phyloP scores from a whole-genome alignment of 495 filamentous ascomycete genomes.

The Paragyromitra xinjiangensis region DNA sequence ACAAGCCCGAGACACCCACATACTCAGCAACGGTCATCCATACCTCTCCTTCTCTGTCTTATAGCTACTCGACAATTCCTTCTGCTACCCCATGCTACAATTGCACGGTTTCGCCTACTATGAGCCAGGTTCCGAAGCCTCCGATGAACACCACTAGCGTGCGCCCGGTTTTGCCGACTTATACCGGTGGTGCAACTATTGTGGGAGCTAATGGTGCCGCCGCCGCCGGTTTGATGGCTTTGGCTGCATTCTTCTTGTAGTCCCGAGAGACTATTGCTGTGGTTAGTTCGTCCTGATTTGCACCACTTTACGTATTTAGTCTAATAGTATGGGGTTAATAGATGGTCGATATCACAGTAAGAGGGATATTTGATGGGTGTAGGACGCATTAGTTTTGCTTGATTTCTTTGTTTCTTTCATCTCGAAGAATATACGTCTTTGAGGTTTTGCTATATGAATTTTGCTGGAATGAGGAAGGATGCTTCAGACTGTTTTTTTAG shows the following conservation, averaged over 20 bases:
- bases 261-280: not conserved
- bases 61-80: not conserved
- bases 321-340: not conserved
- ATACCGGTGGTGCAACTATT: conserved; percentile 38
- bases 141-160: conserved; percentile 16
- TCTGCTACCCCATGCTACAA: conserved; percentile 29
- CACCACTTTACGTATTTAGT: too few species aligned
- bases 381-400: not conserved
- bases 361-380: not conserved
- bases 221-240: conserved; percentile 23
- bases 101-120: conserved; percentile 36
- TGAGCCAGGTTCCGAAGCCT: conserved; percentile 20
- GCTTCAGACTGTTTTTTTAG: not conserved
- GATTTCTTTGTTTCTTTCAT: not conserved
- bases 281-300: not conserved
- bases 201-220: conserved; percentile 32
- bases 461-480: not conserved
- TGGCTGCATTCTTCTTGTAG: conserved; percentile 39
- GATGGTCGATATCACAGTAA: not conserved
- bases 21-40: not conserved
- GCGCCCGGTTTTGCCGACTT: conserved; percentile 25
- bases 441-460: not conserved
- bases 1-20: conserved; percentile 18
- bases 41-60: conserved; percentile 3
- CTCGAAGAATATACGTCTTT: conserved; percentile 24